phyloP scores from a whole-genome alignment of 2,329 filamentous ascomycete species.

The Calonectria leucothoes region DNA sequence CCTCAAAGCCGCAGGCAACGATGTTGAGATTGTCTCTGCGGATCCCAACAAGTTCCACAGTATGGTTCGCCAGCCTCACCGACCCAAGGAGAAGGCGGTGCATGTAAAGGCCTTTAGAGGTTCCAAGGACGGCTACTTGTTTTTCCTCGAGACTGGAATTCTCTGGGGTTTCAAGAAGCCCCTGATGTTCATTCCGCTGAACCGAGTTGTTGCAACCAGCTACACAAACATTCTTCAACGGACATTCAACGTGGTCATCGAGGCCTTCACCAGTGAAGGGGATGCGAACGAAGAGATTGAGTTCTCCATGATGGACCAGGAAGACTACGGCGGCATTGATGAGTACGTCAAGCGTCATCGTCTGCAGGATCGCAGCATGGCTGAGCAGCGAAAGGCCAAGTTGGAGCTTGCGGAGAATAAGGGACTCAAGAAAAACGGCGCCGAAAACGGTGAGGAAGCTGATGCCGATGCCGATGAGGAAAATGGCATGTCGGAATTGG shows the following conservation, averaged over 20 bases:
- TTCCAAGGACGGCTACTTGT: slow-evolving; percentile 76
- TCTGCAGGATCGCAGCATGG: slow-evolving; percentile 76
- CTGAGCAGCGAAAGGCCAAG: slow-evolving; percentile 74
- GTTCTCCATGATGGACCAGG: slow-evolving; percentile 77
- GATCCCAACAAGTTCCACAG: slow-evolving; percentile 69
- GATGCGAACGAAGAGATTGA: slow-evolving; percentile 70
- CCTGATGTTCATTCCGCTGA: slow-evolving; percentile 71
- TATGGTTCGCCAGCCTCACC: slow-evolving; percentile 65
- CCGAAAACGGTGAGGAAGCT: slow-evolving; percentile 50
- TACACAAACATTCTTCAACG: slow-evolving; percentile 76
- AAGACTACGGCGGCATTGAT: slow-evolving; percentile 74
- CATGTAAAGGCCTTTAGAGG: slow-evolving; percentile 75
- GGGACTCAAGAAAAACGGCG: slow-evolving; percentile 56
- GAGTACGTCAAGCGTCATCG: slow-evolving; percentile 71
- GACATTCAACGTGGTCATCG: slow-evolving; percentile 76
- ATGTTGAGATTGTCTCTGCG: slow-evolving; percentile 61
- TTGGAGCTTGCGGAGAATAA: slow-evolving; percentile 70
- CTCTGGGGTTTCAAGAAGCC: slow-evolving; percentile 80
- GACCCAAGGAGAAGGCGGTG: slow-evolving; percentile 71
- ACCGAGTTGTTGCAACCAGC: slow-evolving; percentile 70
- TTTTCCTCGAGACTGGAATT: slow-evolving; percentile 75
- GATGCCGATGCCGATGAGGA: slow-evolving; percentile 47
- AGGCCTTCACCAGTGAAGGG: slow-evolving; percentile 63
- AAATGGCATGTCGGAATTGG: slow-evolving; percentile 60
- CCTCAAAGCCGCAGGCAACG: slow-evolving; percentile 61